phyloP scores from a whole-genome alignment of 495 filamentous ascomycete genomes.

The Neurospora hispaniola region DNA sequence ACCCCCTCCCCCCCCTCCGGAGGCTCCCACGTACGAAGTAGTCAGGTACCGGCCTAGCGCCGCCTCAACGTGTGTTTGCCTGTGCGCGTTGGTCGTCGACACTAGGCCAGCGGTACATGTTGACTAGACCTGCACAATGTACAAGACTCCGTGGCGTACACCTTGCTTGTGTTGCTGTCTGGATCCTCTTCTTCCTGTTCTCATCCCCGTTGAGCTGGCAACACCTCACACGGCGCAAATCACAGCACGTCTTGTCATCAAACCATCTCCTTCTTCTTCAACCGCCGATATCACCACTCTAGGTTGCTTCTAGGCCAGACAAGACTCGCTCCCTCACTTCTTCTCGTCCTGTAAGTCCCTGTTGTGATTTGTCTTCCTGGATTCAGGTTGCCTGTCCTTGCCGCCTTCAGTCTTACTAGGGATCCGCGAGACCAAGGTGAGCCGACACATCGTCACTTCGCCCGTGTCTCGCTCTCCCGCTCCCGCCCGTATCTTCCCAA shows the following conservation, averaged over 20 bases:
- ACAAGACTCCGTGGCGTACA: not conserved
- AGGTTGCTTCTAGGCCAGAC: not conserved
- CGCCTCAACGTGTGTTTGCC: not conserved
- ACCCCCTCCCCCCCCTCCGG: not conserved
- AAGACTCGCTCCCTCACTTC: slow-evolving; percentile 7
- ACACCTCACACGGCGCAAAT: not conserved
- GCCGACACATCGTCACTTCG: slow-evolving; percentile 6
- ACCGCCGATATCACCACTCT: not conserved
- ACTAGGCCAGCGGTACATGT: not conserved
- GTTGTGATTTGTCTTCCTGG: slow-evolving; percentile 6
- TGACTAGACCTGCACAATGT: not conserved
- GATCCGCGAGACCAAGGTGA: slow-evolving; percentile 6
- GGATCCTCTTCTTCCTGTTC: not conserved
- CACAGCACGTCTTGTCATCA: slow-evolving; percentile 1
- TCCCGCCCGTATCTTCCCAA: slow-evolving; percentile 2
- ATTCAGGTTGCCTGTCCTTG: not conserved
- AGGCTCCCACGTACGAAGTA: not conserved
- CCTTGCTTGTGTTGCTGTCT: not conserved
- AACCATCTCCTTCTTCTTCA: not conserved
- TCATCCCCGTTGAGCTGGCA: not conserved
- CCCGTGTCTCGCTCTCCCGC: slow-evolving; percentile 14
- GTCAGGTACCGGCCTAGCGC: not conserved
- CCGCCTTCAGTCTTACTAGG: slow-evolving; percentile 1
- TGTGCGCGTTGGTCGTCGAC: not conserved
- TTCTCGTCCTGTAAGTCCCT: slow-evolving; percentile 3